Conservation (phyloP, 805 yeast species). For the Kodamaea lidongshanica region DNA sequence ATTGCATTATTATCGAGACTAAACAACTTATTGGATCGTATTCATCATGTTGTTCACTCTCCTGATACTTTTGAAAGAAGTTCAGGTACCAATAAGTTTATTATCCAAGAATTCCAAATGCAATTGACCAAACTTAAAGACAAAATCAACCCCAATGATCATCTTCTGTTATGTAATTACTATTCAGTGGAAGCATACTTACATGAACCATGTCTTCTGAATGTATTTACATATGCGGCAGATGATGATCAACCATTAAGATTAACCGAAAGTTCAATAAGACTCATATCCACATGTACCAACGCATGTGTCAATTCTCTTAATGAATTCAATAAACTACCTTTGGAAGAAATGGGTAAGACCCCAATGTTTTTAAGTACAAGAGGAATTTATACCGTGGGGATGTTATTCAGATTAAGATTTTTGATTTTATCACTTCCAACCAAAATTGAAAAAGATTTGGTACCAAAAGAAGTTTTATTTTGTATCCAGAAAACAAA, state of each 20-base stretch:
- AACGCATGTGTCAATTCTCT: conserved; percentile 48
- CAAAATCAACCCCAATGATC: conserved; percentile 33
- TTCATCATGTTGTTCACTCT: conserved; percentile 45
- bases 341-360: conserved; percentile 43
- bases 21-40: conserved; percentile 55
- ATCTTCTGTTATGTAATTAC: conserved; percentile 43
- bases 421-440: conserved; percentile 52
- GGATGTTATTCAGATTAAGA: conserved; percentile 53
- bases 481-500: conserved; percentile 25
- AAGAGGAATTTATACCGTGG: conserved; percentile 58
- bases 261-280: conserved; percentile 26
- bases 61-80: conserved; percentile 23
- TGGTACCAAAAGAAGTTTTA: conserved; percentile 44
- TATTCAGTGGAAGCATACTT: conserved; percentile 63
- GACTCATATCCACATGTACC: conserved; percentile 46
- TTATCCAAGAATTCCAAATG: conserved; percentile 45
- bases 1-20: conserved; percentile 56
- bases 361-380: conserved; percentile 54
- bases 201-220: conserved; percentile 45
- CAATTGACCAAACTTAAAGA: conserved; percentile 37
- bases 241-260: conserved; percentile 12
- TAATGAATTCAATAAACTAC: conserved; percentile 41
- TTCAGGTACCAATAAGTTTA: conserved; percentile 28
- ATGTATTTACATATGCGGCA: conserved; percentile 15
- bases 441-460: conserved; percentile 35